A percentile compares a stretch with the other conserved stretches of the same genome.
phyloP scores from a whole-genome alignment of 1,139 yeast genomes.

The Blastobotrys arbuscula region DNA sequence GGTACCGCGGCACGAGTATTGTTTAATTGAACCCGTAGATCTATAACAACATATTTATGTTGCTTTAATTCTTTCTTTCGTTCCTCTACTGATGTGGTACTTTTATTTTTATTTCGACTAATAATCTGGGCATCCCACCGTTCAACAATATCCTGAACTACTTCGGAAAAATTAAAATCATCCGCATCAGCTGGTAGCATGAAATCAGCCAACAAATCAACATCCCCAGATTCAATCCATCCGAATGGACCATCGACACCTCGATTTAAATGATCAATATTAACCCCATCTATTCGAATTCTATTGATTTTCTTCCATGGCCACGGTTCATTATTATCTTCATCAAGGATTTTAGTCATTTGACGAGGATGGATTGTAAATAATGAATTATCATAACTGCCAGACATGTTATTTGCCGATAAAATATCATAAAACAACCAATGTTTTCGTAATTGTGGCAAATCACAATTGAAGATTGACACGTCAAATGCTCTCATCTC shows the following conservation, averaged over 20 bases:
- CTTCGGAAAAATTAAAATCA: constrained; percentile 36
- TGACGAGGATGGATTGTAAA: constrained; percentile 86
- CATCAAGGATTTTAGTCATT: constrained; percentile 21
- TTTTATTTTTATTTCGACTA: constrained; percentile 13
- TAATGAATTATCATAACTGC: constrained; percentile 86
- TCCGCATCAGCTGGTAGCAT: constrained; percentile 64
- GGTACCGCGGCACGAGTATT: constrained; percentile 89
- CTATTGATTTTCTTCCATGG: constrained; percentile 67
- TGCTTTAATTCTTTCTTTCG: constrained; percentile 29
- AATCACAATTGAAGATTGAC: constrained; percentile 78
- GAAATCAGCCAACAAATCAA: constrained; percentile 88
- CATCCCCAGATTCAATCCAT: constrained; percentile 89
- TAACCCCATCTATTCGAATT: constrained; percentile 75
- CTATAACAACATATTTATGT: constrained; percentile 63
- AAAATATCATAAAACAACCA: constrained; percentile 87
- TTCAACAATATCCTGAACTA: constrained; percentile 38
- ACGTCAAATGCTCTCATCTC: constrained; percentile 71
- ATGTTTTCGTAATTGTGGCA: constrained; percentile 75
- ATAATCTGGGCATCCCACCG: constrained; percentile 35
- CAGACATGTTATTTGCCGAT: constrained; percentile 80
- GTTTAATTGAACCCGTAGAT: constrained; percentile 68
- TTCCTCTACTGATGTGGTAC: constrained; percentile 30
- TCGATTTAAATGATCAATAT: constrained; percentile 80
- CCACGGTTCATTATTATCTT: constrained; percentile 18
- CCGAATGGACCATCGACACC: constrained; percentile 95